Evolutionary conservation across 306 rosid genomes (phyloP), one percentile per base, ranked within the genome.

Genomic region (Coriaria nepalensis): DNA sequence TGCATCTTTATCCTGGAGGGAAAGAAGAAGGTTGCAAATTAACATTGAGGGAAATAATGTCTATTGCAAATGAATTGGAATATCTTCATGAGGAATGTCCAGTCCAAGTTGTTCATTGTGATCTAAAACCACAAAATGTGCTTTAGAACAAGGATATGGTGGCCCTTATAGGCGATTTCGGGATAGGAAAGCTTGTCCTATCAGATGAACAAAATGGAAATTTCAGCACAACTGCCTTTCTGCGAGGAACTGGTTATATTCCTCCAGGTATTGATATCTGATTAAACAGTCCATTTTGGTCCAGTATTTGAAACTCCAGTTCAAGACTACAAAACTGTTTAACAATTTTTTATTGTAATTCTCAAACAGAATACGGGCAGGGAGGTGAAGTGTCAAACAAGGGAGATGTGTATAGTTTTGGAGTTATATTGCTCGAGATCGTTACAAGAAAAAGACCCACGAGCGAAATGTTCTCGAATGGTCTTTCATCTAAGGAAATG

Each of bases 21-120:
- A 52, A 64, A 62, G 69, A 55, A 41, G 57, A 35, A 9, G 6
- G 41, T 6, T 50, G 70, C 33, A 7, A 50, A 9, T 6, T 57
- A 9, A 44, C 59, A 7, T 38, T 57, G 43, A 13, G 43, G 50
- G 64, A 50, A 37, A 65, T 58, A 39, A 6, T 65, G 8, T 65
- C 59, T 45, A 43, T 57, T 32, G 70, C 70, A 42, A 43, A 45
- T 45, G 59, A 64, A 10, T 37, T 65, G 45, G 55, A 57, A 55
- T 65, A 65, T 57, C 65, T 52, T 45, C 64, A 65, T 50, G 65
- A 65, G 13, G 70, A 60, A 10, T 57, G 65, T 57, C 65, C 55
- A 10, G 57, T 49, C 59, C 50, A 45, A 39, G 35, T 65, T 11
- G 29, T 65, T 45, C 55, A 65, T 13, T 65, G 59, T 11, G 70